Evolutionary conservation across 495 filamentous ascomycete genomes (phyloP).

Genomic region (Chaetomium fimeti): DNA sequence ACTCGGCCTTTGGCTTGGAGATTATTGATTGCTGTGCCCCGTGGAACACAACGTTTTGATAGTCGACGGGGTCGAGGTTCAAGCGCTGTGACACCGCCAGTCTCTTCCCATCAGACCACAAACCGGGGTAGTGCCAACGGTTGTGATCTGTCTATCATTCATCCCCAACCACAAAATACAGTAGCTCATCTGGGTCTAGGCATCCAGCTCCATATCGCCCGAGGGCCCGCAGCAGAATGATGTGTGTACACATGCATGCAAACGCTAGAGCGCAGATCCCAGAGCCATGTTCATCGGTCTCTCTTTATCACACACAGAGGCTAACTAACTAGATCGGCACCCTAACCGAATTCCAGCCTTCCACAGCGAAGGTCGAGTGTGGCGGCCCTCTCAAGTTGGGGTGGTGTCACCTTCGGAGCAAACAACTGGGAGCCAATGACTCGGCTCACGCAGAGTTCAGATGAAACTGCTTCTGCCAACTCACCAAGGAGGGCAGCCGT

Average conservation of each 20-base stretch:
- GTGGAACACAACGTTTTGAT: slow-evolving; percentile 26
- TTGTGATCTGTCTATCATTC: slow-evolving; percentile 7
- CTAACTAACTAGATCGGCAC: background rate
- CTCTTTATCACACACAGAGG: background rate
- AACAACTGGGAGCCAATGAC: slow-evolving; percentile 27
- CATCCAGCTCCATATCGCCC: too few relatives aligned
- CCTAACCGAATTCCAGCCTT: background rate
- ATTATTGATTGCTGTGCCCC: slow-evolving; percentile 29
- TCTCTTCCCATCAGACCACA: slow-evolving; percentile 32
- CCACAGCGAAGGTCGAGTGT: background rate
- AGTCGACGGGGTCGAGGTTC: slow-evolving; percentile 10
- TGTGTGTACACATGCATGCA: too few relatives aligned
- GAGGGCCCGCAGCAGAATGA: too few relatives aligned
- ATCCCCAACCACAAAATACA: slow-evolving; percentile 22
- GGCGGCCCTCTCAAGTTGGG: background rate
- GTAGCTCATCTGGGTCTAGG: too few relatives aligned
- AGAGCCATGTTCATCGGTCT: background rate
- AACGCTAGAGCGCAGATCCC: too few relatives aligned
- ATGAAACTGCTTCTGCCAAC: slow-evolving; percentile 37
- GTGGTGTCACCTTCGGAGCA: background rate
- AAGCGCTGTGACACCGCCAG: slow-evolving; percentile 23
- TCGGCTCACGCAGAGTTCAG: background rate
- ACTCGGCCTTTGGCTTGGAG: slow-evolving; percentile 2
- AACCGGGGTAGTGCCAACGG: slow-evolving; percentile 21
- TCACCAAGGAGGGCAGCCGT: slow-evolving; percentile 36